Conservation (phyloP, 1,284 basidiomycete genomes). For the Cutaneotrichosporon cyanovorans region DNA sequence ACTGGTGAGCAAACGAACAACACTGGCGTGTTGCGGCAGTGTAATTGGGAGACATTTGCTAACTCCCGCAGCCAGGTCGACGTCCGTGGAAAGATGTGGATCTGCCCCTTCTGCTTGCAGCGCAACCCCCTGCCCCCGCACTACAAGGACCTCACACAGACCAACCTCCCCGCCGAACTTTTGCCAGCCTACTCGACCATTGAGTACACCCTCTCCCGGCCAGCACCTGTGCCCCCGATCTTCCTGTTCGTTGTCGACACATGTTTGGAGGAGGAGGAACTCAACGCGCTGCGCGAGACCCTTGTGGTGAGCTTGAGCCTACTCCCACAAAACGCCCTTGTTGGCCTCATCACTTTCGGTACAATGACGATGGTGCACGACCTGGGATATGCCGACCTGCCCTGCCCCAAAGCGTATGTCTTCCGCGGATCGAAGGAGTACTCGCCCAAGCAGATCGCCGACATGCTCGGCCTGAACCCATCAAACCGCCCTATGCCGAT, state of each 20-base stretch:
- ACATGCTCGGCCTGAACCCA: slow-evolving; percentile 86
- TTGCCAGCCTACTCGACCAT: slow-evolving; percentile 98
- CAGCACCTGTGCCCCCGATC: slow-evolving; percentile 85
- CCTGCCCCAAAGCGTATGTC: slow-evolving; percentile 93
- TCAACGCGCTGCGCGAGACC: slow-evolving; percentile 88
- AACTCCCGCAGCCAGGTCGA: slow-evolving; percentile 77
- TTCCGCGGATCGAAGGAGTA: slow-evolving; percentile 99
- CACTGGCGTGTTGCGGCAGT: slow-evolving; percentile 62
- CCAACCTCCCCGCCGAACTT: slow-evolving; percentile 91
- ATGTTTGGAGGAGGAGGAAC: slow-evolving; percentile 90
- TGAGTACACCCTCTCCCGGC: slow-evolving; percentile 91
- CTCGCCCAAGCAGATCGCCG: slow-evolving; percentile 90
- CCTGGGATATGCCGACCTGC: slow-evolving; percentile 75
- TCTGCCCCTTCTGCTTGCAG: slow-evolving; percentile 95
- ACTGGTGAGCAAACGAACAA: slow-evolving; percentile 88
- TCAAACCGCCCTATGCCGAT: slow-evolving; percentile 42
- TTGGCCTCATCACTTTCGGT: slow-evolving; percentile 91
- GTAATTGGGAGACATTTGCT: neutral
- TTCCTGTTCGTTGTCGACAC: slow-evolving; percentile 98
- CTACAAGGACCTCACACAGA: slow-evolving; percentile 97
- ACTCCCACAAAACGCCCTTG: slow-evolving; percentile 86
- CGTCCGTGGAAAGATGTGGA: slow-evolving; percentile 97
- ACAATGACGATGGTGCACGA: slow-evolving; percentile 99
- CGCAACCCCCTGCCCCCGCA: slow-evolving; percentile 97
- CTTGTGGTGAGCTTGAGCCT: slow-evolving; percentile 87